These are phyloP conservation scores for Sordaria brevicollis DNA, from an alignment of 495 filamentous ascomycete genomes.

Conservation along the genomic window DNA sequence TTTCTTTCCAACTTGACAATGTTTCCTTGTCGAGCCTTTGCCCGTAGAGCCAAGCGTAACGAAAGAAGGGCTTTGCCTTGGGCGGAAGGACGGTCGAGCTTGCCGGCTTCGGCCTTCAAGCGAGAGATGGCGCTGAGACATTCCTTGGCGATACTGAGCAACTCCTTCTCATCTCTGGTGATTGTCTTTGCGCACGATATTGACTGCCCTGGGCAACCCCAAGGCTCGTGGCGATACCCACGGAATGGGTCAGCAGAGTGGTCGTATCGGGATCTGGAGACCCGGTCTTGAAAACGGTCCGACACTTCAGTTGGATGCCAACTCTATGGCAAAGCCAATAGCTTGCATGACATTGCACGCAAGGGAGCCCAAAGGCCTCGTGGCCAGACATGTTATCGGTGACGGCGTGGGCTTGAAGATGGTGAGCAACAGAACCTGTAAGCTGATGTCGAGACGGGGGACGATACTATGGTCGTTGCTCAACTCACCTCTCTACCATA, in stretches of 20 bases:
- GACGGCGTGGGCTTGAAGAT: not conserved
- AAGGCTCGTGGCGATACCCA: not conserved
- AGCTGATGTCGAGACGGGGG: not conserved
- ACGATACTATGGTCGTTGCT: not conserved
- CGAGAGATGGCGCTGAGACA: not conserved
- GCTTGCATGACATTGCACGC: slow-evolving; percentile 24
- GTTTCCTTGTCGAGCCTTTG: not conserved
- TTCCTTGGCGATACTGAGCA: not conserved
- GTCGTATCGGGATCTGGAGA: slow-evolving; percentile 2
- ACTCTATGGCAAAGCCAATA: slow-evolving; percentile 10
- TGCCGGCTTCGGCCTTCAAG: not conserved
- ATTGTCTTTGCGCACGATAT: not conserved
- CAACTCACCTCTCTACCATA: not conserved
- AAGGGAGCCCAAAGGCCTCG: slow-evolving; percentile 17
- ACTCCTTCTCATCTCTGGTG: slow-evolving; percentile 1
- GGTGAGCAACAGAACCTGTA: not conserved
- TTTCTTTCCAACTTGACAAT: slow-evolving; percentile 1
- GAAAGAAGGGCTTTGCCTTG: not conserved
- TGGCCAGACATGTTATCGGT: slow-evolving; percentile 12
- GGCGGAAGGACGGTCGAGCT: not conserved
- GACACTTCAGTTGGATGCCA: not conserved
- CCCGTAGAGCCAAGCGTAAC: not conserved
- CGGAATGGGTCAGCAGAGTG: not conserved
- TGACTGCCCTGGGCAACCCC: too few relatives aligned
- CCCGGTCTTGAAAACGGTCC: slow-evolving; percentile 3